Conservation (phyloP, 345 rosid species). For the Cardamine resedifolia region DNA sequence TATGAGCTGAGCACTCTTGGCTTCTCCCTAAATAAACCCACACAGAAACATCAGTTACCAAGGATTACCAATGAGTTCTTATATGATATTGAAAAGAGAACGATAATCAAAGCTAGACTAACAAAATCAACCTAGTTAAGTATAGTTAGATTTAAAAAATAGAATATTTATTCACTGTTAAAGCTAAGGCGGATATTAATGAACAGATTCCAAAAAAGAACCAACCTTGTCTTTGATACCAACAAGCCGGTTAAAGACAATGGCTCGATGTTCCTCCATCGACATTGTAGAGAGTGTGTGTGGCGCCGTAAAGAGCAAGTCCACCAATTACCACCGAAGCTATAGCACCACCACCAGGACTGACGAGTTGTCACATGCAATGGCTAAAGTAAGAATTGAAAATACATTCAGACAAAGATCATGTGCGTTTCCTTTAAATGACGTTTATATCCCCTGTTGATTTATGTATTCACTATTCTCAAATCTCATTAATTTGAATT, state of each 20-base stretch:
- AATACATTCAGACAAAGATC: not conserved
- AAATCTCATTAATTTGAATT: too few species aligned
- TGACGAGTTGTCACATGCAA: slow-evolving; percentile 8
- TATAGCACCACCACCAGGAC: slow-evolving; percentile 65
- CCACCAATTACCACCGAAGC: slow-evolving; percentile 61
- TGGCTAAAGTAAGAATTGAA: not conserved
- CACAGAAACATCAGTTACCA: not conserved
- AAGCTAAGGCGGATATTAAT: too few species aligned
- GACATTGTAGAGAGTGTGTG: slow-evolving; percentile 29
- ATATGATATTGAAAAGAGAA: not conserved
- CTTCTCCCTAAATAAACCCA: slow-evolving; percentile 61
- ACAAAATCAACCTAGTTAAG: not conserved
- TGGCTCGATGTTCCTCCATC: slow-evolving; percentile 35
- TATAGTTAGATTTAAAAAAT: not conserved
- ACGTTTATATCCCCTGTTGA: not conserved
- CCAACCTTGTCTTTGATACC: slow-evolving; percentile 37
- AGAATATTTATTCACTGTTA: too few species aligned
- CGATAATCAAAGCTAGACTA: not conserved
- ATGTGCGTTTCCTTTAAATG: slow-evolving; percentile 1
- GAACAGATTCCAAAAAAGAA: not conserved
- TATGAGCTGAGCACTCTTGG: slow-evolving; percentile 79
- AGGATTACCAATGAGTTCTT: not conserved
- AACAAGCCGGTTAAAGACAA: slow-evolving; percentile 24
- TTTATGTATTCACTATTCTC: not conserved
- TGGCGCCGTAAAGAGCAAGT: slow-evolving; percentile 59